Evolutionary conservation across 2,329 filamentous ascomycete genomes (phyloP).

Genomic region (Stagonosporopsis rhizophila): DNA sequence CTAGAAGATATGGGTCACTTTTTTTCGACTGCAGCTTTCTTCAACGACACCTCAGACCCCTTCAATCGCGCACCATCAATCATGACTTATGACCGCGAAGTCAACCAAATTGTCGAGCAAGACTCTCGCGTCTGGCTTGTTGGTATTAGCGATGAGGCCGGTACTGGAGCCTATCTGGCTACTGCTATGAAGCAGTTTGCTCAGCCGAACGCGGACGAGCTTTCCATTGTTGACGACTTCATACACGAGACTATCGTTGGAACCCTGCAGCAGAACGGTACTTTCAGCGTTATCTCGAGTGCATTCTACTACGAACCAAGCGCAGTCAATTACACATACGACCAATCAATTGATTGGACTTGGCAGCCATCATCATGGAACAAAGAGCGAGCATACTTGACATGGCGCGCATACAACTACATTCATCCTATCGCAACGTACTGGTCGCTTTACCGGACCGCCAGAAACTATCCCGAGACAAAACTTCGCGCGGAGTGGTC

Average conservation of each 20-base stretch:
- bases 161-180: slow-evolving; percentile 63
- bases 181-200: slow-evolving; percentile 62
- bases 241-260: slow-evolving; percentile 60
- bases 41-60: slow-evolving; percentile 59
- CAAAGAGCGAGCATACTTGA: slow-evolving; percentile 53
- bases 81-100: slow-evolving; percentile 61
- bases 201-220: slow-evolving; percentile 58
- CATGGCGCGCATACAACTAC: slow-evolving; percentile 65
- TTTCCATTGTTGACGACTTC: slow-evolving; percentile 63
- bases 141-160: slow-evolving; percentile 67
- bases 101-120: slow-evolving; percentile 51
- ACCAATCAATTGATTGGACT: slow-evolving; percentile 55
- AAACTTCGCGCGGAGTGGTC: slow-evolving; percentile 54
- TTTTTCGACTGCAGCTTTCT: slow-evolving; percentile 63
- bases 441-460: slow-evolving; percentile 65
- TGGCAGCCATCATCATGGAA: slow-evolving; percentile 63
- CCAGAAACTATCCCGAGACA: slow-evolving; percentile 57
- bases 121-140: slow-evolving; percentile 63
- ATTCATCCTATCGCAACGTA: slow-evolving; percentile 64
- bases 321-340: slow-evolving; percentile 55
- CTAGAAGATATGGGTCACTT: slow-evolving; percentile 60
- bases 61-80: slow-evolving; percentile 63
- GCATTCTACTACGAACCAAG: slow-evolving; percentile 64
- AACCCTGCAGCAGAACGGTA: slow-evolving; percentile 51
- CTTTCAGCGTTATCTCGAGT: slow-evolving; percentile 61